These are phyloP conservation scores for Beauveria sp. DNA, from an alignment of 2,329 filamentous ascomycete species.

Conservation along the genomic window DNA sequence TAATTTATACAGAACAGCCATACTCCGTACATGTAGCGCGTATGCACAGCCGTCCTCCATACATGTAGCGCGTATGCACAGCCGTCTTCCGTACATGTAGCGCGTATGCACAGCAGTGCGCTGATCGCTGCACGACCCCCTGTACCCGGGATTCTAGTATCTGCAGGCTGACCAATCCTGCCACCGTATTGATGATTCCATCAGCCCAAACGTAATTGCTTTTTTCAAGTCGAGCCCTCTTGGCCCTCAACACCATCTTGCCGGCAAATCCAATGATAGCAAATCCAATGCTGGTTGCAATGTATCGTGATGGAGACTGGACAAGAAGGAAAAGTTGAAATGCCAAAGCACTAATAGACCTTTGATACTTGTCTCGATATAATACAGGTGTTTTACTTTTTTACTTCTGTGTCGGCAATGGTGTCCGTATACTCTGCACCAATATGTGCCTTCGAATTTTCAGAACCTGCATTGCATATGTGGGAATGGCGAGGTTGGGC, in stretches of 20 bases:
- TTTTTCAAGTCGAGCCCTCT: not conserved
- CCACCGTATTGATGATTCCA: not conserved
- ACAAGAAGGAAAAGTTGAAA: not conserved
- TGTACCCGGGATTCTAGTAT: not conserved
- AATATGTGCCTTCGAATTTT: no score
- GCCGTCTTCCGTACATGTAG: not conserved
- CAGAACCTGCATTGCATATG: no score
- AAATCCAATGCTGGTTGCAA: no score
- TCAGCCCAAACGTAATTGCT: not conserved
- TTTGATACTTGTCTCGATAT: no score
- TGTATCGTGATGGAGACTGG: no score
- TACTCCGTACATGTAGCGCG: not conserved
- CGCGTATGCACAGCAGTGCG: not conserved
- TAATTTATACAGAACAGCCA: no score
- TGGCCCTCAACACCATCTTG: not conserved
- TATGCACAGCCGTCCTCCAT: not conserved
- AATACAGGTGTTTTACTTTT: no score
- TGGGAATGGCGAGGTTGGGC: no score
- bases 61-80: not conserved
- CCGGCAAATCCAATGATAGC: not conserved
- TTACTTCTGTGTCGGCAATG: no score
- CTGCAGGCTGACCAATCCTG: not conserved
- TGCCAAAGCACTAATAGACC: not conserved
- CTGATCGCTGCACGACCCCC: not conserved
- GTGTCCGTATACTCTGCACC: no score